These are phyloP conservation scores for Pyrenula massariospora DNA, from an alignment of 495 filamentous ascomycete genomes.

Conservation along the genomic window DNA sequence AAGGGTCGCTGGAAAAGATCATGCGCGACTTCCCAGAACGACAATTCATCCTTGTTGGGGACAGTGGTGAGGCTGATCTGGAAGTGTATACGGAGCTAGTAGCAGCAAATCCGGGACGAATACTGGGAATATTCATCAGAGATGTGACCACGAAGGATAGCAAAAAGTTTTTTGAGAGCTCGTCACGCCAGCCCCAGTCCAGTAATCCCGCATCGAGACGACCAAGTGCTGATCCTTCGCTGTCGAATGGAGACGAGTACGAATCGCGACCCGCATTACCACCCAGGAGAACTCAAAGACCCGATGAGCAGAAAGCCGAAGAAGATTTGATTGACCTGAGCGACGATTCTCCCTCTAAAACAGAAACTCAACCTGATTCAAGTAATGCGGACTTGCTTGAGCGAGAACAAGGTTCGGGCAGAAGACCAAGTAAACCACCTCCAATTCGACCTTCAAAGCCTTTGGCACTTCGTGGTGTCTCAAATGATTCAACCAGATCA, in stretches of 20 bases:
- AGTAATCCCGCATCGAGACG: slow-evolving; percentile 1
- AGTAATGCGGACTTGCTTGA: slow-evolving; percentile 2
- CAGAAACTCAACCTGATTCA: slow-evolving; percentile 2
- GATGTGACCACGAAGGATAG: slow-evolving; percentile 74
- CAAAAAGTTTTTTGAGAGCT: slow-evolving; percentile 65
- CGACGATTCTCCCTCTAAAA: slow-evolving; percentile 27
- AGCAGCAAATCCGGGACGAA: slow-evolving; percentile 64
- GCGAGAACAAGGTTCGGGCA: slow-evolving; percentile 10
- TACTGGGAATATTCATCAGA: slow-evolving; percentile 81
- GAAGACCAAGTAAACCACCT: slow-evolving; percentile 16
- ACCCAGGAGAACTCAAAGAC: slow-evolving; percentile 18
- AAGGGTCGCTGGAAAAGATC: slow-evolving; percentile 71
- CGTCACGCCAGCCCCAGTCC: slow-evolving; percentile 26
- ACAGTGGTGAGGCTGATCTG: slow-evolving; percentile 92
- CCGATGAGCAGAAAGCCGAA: slow-evolving; percentile 20
- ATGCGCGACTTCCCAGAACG: slow-evolving; percentile 81
- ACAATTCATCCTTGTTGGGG: slow-evolving; percentile 83
- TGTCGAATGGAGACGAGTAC: slow-evolving; percentile 10
- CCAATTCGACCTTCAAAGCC: slow-evolving; percentile 60
- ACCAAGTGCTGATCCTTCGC: slow-evolving; percentile 5
- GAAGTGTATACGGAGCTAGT: slow-evolving; percentile 96
- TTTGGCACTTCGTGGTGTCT: slow-evolving; percentile 40
- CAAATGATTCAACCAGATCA: slow-evolving; percentile 11
- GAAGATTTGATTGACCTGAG: slow-evolving; percentile 55
- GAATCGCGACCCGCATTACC: slow-evolving; percentile 23